Base-by-base conservation (phyloP, 768 basidiomycete species). In the Boletus speciosus region DNA sequence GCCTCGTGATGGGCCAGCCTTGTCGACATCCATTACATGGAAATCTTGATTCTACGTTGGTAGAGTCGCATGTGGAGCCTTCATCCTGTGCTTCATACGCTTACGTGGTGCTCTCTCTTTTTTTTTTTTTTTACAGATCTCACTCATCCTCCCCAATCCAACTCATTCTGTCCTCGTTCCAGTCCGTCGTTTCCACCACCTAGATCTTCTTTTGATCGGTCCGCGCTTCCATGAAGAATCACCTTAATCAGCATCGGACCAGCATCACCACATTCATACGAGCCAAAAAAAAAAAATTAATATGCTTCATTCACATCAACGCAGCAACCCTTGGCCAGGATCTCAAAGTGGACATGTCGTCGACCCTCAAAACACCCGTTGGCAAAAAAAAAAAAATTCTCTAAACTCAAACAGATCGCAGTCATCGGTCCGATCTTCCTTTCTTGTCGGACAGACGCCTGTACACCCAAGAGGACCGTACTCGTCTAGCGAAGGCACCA, bases 1-100 rank as follows among this genome's bases (percentile, higher is more conserved):
- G 42, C 60, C 57, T 45, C 37, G 49, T 61, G 55, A 47, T 54
- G 39, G 5, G 25, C 25, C 23, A 39, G 29, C 37, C 38, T 21
- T 29, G n/a, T 48, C 52, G 43, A 54, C 36, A 35, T 19, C 32
- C 41, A 53, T 61, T 57, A 65, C 56, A 57, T 64, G 51, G 31
- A 47, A 53, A 47, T 52, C 47, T 51, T 47, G 48, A 53, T 49
- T 39, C 37, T 49, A 42, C n/a, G 34, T 53, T 43, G 37, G 41
- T 29, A 49, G 35, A 43, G 29, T 39, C 11, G 21, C 41, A 11
- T 36, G 49, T 49, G 43, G 41, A 2, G 19, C 16, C 10, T 40
- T 35, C 5, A 27, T 23, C n/a, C 52, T 11, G 39, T 35, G 32
- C 43, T 46, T 19, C 49, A 25, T 45, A 31, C n/a, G 14, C 43